Percentiles rank a stretch among this genome's conserved stretches.
phyloP scores from a whole-genome alignment of 352 stramenopile genomes.

The Pythium vanterpoolii region DNA sequence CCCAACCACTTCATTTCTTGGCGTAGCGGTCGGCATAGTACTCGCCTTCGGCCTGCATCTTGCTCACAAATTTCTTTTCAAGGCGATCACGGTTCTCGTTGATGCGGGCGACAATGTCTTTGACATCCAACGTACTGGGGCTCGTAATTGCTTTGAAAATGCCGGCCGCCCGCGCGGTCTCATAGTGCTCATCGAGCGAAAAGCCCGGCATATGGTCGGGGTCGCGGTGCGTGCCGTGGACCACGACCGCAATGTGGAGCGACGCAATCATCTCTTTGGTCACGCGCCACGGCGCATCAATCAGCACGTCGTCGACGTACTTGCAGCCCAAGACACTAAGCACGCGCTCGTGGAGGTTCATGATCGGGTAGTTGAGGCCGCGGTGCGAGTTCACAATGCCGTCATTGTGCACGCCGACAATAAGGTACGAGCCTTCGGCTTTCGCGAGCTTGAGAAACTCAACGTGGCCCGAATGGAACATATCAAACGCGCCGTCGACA shows the following conservation, averaged over 20 bases:
- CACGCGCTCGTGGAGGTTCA: slow-evolving; percentile 98
- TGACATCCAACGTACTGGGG: slow-evolving; percentile 73
- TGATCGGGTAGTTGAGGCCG: slow-evolving; percentile 94
- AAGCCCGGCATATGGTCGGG: slow-evolving; percentile 51
- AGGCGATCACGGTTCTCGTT: slow-evolving; percentile 88
- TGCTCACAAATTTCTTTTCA: slow-evolving; percentile 92
- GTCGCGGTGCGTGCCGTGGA: slow-evolving; percentile 87
- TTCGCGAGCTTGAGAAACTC: slow-evolving; percentile 94
- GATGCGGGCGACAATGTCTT: slow-evolving; percentile 88
- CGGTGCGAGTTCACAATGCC: slow-evolving; percentile 86
- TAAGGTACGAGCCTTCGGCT: slow-evolving; percentile 92
- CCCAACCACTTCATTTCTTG: slow-evolving; percentile 31
- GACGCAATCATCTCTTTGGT: slow-evolving; percentile 96
- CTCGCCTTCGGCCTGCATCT: slow-evolving; percentile 91
- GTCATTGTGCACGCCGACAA: slow-evolving; percentile 97
- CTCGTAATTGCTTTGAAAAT: slow-evolving; percentile 84
- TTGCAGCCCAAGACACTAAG: slow-evolving; percentile 95
- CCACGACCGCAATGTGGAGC: slow-evolving; percentile 79
- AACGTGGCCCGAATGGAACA: slow-evolving; percentile 99
- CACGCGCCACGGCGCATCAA: slow-evolving; percentile 95
- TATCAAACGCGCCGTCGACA: slow-evolving; percentile 98
- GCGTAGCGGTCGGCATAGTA: slow-evolving; percentile 91
- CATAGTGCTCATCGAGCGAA: slow-evolving; percentile 80
- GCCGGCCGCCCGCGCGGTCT: slow-evolving; percentile 64
- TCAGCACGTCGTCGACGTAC: slow-evolving; percentile 98